phyloP scores from a whole-genome alignment of 257 asterid species.

The Striga asiatica region DNA sequence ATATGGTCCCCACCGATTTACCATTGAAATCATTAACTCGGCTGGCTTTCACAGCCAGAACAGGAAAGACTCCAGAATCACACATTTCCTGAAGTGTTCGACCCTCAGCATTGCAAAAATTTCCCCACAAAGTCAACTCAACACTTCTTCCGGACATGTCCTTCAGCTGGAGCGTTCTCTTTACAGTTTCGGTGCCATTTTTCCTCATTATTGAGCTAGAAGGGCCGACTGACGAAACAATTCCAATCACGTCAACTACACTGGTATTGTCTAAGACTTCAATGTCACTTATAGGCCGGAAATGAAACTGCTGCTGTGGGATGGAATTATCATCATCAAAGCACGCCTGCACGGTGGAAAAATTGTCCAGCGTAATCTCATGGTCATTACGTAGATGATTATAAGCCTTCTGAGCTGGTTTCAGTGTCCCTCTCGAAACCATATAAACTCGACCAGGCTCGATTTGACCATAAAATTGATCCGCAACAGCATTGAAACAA shows the following conservation, averaged over 20 bases:
- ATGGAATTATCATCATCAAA: constrained; percentile 59
- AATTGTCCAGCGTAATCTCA: constrained; percentile 63
- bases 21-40: constrained; percentile 84
- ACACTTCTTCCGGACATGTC: constrained; percentile 70
- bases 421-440: constrained; percentile 62
- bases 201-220: too few relatives aligned
- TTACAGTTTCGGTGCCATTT: constrained; percentile 95
- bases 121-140: constrained; percentile 92
- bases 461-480: constrained; percentile 55
- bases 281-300: constrained; percentile 60
- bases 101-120: constrained; percentile 84
- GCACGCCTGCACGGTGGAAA: constrained; percentile 64
- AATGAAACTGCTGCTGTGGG: constrained; percentile 74
- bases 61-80: constrained; percentile 51
- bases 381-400: constrained; percentile 77
- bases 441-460: constrained; percentile 63
- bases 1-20: constrained; percentile 67
- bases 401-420: constrained; percentile 60
- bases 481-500: constrained; percentile 87
- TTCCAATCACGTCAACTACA: constrained; percentile 64
- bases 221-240: constrained; percentile 67
- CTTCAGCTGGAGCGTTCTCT: constrained; percentile 65
- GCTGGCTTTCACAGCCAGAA: constrained; percentile 83
- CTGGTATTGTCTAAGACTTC: constrained; percentile 57
- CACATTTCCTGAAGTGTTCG: constrained; percentile 53